Percentiles rank a stretch among this genome's conserved stretches.
Conservation (phyloP, 1,284 basidiomycete genomes). For the Rhodotorula sp. region DNA sequence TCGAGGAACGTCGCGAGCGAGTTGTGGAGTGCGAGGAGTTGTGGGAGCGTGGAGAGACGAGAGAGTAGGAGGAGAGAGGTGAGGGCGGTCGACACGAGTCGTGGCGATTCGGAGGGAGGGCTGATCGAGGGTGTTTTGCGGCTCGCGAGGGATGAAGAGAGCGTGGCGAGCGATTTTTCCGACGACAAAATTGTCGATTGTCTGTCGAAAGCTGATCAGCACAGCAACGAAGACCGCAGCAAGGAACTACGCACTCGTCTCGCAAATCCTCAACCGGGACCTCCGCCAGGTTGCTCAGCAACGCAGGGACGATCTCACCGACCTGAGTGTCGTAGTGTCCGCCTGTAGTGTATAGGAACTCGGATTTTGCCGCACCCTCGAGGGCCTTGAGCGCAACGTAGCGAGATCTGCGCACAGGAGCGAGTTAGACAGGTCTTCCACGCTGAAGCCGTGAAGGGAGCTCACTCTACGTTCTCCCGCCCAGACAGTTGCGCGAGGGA, state of each 20-base stretch:
- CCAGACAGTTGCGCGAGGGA: conserved; percentile 64
- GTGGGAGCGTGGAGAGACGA: conserved; percentile 46
- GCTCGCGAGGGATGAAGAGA: conserved; percentile 69
- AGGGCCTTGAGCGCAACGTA: conserved; percentile 82
- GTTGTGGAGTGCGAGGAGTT: conserved; percentile 68
- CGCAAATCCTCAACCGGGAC: conserved; percentile 63
- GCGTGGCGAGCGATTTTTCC: conserved; percentile 63
- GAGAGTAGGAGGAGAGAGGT: conserved; percentile 1
- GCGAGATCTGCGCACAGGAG: conserved; percentile 61
- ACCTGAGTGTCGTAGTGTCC: conserved; percentile 72
- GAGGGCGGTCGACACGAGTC: conserved; percentile 62
- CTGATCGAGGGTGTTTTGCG: conserved; percentile 83
- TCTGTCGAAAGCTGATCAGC: not conserved
- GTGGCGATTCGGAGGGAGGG: conserved; percentile 72
- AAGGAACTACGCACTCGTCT: conserved; percentile 60
- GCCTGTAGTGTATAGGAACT: conserved; percentile 76
- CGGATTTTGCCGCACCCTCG: conserved; percentile 76
- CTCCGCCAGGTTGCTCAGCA: conserved; percentile 69
- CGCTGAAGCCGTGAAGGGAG: not conserved
- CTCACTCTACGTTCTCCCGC: conserved; percentile 31
- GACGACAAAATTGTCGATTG: conserved; percentile 39
- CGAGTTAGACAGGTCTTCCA: not conserved
- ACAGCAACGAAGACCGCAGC: not conserved
- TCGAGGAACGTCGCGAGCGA: conserved; percentile 61
- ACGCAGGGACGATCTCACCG: conserved; percentile 67